These are phyloP conservation scores for Haplosporangium sp. DNA, from an alignment of 371 early-diverging fungal genomes.

Conservation along the genomic window DNA sequence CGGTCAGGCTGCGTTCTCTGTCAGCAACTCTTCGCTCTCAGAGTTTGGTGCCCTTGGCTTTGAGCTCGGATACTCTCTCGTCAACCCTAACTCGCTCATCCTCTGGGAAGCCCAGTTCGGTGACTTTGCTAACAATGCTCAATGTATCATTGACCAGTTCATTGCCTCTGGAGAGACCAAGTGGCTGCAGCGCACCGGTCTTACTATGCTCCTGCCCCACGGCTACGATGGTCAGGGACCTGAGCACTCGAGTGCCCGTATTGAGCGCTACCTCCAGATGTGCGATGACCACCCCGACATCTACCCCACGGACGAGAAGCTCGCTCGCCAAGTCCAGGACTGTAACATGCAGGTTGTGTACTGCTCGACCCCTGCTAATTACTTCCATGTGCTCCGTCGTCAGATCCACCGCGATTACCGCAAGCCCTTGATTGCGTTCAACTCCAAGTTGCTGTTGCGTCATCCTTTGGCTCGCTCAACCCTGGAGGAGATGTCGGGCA, in stretches of 20 bases:
- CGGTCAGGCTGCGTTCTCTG: constrained; percentile 86
- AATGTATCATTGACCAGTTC: constrained; percentile 97
- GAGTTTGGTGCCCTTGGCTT: constrained; percentile 97
- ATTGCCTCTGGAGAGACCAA: constrained; percentile 96
- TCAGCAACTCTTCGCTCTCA: constrained; percentile 95
- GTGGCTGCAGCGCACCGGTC: constrained; percentile 95
- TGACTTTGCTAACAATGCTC: constrained; percentile 97
- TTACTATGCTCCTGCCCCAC: constrained; percentile 94
- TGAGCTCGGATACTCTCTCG: constrained; percentile 95
- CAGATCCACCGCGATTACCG: constrained; percentile 97
- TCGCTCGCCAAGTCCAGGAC: constrained; percentile 93
- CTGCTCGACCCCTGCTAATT: constrained; percentile 94
- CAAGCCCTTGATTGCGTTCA: constrained; percentile 93
- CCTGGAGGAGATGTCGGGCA: constrained; percentile 83
- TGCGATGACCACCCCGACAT: constrained; percentile 93
- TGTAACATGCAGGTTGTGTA: constrained; percentile 98
- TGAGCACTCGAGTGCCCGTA: constrained; percentile 94
- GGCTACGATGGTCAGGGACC: constrained; percentile 99
- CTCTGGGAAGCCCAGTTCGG: constrained; percentile 99
- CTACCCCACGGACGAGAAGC: constrained; percentile 84
- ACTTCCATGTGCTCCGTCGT: constrained; percentile 95
- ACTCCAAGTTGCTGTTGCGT: constrained; percentile 93
- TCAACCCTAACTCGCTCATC: constrained; percentile 91
- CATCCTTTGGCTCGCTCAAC: constrained; percentile 91
- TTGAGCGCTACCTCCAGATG: constrained; percentile 95